Evolutionary conservation across 2,329 filamentous ascomycete genomes (phyloP).

Genomic region (Pezicula neosporulosa): DNA sequence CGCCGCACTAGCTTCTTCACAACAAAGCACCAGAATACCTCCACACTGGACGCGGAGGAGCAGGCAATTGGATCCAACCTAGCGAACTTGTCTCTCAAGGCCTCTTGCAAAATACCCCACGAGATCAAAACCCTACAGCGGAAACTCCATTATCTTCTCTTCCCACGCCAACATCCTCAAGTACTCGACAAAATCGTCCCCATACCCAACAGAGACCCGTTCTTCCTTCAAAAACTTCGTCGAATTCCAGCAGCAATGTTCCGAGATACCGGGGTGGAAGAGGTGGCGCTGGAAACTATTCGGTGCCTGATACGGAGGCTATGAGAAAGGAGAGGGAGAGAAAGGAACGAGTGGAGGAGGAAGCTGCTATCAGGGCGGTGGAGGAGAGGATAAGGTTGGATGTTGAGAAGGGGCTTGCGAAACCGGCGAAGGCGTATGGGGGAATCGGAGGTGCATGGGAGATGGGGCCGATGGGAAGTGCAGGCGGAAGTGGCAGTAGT

Average conservation of each 20-base stretch:
- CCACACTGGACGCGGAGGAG: constrained; percentile 53
- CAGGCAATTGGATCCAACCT: constrained; percentile 52
- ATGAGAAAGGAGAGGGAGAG: constrained; percentile 15
- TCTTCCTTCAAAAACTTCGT: constrained; percentile 2
- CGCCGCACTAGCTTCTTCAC: constrained; percentile 18
- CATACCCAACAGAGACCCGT: neutral
- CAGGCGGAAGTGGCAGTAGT: neutral
- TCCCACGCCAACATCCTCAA: constrained; percentile 1
- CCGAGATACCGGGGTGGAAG: constrained; percentile 35
- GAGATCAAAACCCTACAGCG: constrained; percentile 6
- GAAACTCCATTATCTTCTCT: neutral
- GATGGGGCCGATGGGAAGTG: constrained; percentile 3
- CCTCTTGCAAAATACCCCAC: constrained; percentile 7
- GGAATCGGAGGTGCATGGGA: constrained; percentile 10
- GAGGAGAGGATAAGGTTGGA: constrained; percentile 40
- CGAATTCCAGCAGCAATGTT: constrained; percentile 1
- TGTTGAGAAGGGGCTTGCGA: constrained; percentile 44
- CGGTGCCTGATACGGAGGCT: constrained; percentile 18
- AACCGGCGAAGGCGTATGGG: constrained; percentile 42
- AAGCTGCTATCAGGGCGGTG: constrained; percentile 33
- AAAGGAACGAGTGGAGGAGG: constrained; percentile 21
- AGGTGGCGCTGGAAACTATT: constrained; percentile 58
- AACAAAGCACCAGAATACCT: constrained; percentile 33
- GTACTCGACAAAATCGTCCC: neutral
- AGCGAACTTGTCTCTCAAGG: constrained; percentile 12